These are phyloP conservation scores for Penicillium frequentans DNA, from an alignment of 2,329 filamentous ascomycete species.

Conservation along the genomic window DNA sequence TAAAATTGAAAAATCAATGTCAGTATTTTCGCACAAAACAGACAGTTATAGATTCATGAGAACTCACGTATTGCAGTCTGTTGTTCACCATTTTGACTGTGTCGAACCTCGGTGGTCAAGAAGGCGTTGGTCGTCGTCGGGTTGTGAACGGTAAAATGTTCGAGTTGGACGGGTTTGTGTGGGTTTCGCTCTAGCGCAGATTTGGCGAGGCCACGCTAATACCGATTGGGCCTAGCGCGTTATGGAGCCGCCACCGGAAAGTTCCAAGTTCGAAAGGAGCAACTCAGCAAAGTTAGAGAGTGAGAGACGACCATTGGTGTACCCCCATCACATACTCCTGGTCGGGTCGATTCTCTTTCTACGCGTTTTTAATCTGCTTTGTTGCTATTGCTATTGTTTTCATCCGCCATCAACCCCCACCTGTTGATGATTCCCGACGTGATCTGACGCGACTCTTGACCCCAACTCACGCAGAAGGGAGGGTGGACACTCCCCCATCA, in stretches of 20 bases:
- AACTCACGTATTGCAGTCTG: conserved; percentile 53
- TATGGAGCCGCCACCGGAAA: conserved; percentile 39
- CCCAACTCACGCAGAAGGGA: conserved; percentile 25
- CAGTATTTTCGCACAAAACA: conserved; percentile 20
- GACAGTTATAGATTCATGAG: not conserved
- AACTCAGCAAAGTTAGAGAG: conserved; percentile 22
- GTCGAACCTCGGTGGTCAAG: conserved; percentile 46
- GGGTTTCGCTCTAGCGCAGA: conserved; percentile 41
- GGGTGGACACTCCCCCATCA: conserved; percentile 26
- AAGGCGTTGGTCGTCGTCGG: conserved; percentile 45
- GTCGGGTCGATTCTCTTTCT: conserved; percentile 13
- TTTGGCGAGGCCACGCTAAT: conserved; percentile 43
- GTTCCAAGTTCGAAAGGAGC: conserved; percentile 27
- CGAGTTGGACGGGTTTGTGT: conserved; percentile 44
- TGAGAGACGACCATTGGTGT: not conserved
- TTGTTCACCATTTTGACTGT: conserved; percentile 54
- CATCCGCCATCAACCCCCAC: not conserved
- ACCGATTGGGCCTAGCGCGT: conserved; percentile 37
- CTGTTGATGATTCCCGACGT: conserved; percentile 26
- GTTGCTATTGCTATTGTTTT: not conserved
- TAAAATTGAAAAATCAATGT: conserved; percentile 37
- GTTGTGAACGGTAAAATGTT: conserved; percentile 40
- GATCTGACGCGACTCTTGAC: conserved; percentile 36
- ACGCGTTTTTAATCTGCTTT: not conserved
- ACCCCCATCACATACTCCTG: not conserved